These are phyloP conservation scores for Leishmania mexicana DNA, from an alignment of 208 protist species.

Conservation along the genomic window DNA sequence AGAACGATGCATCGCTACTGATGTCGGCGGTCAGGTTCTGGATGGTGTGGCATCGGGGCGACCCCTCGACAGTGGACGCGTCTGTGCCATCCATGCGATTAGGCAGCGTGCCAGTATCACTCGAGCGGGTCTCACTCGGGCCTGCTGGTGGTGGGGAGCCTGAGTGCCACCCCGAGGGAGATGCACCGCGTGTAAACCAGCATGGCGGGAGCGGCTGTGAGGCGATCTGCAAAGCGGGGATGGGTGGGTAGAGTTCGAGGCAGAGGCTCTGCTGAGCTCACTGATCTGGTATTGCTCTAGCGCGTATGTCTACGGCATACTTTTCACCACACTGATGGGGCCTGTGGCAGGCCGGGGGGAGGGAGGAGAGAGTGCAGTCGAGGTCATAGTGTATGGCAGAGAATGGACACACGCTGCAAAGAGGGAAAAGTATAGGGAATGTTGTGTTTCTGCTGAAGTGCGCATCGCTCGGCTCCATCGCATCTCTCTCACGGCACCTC, in stretches of 20 bases:
- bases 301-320: neutral
- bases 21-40: neutral
- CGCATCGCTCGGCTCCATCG: too few species aligned
- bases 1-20: neutral
- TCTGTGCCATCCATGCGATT: neutral
- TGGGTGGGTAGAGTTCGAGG: neutral
- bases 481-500: too few species aligned
- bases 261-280: neutral
- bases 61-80: neutral
- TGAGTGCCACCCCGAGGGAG: neutral
- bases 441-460: too few species aligned
- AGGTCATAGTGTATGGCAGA: too few species aligned
- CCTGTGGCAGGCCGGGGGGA: neutral
- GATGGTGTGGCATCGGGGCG: neutral
- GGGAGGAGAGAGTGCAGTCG: neutral
- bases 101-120: neutral
- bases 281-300: neutral
- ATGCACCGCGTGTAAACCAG: neutral
- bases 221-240: neutral
- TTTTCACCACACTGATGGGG: neutral
- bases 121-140: neutral
- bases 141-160: neutral
- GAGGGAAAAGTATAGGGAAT: too few species aligned
- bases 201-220: neutral
- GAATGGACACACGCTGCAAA: too few species aligned